Percentiles rank a stretch among this genome's conserved stretches.
phyloP scores from a whole-genome alignment of 2,329 filamentous ascomycete species.

The Diaporthe sp. region DNA sequence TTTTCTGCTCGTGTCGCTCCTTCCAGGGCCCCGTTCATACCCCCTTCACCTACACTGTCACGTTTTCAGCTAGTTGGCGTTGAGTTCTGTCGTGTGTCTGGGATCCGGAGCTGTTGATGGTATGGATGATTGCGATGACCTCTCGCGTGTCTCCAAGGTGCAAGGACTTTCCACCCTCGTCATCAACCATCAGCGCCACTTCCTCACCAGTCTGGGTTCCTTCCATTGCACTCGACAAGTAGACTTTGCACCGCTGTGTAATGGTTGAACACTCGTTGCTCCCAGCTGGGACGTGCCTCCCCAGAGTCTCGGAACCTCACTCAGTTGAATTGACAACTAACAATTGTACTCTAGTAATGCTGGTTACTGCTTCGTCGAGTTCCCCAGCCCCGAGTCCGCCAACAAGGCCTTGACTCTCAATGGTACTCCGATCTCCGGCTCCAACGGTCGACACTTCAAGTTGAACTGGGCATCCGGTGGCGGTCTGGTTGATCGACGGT shows the following conservation, averaged over 20 bases:
- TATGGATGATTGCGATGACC: neutral
- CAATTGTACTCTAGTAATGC: conserved; percentile 77
- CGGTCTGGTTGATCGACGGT: conserved; percentile 93
- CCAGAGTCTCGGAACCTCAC: too few relatives aligned
- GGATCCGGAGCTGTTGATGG: neutral
- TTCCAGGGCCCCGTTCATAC: too few relatives aligned
- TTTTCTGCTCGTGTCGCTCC: neutral
- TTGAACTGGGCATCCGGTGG: conserved; percentile 99
- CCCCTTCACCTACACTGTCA: neutral
- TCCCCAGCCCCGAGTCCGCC: conserved; percentile 84
- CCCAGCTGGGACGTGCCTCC: neutral
- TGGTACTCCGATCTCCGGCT: conserved; percentile 92
- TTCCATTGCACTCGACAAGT: neutral
- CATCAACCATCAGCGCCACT: neutral
- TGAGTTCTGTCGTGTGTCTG: neutral
- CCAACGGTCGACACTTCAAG: conserved; percentile 89
- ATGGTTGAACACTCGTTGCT: neutral
- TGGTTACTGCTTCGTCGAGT: conserved; percentile 92
- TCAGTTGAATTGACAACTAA: conserved; percentile 42
- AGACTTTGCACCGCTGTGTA: neutral
- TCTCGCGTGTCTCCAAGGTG: neutral
- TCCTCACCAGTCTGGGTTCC: neutral
- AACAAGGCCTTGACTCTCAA: conserved; percentile 93
- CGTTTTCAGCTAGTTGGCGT: neutral
- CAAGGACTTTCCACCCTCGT: neutral